Conservation (phyloP, 805 yeast genomes). For the Schizosaccharomyces lindneri region DNA sequence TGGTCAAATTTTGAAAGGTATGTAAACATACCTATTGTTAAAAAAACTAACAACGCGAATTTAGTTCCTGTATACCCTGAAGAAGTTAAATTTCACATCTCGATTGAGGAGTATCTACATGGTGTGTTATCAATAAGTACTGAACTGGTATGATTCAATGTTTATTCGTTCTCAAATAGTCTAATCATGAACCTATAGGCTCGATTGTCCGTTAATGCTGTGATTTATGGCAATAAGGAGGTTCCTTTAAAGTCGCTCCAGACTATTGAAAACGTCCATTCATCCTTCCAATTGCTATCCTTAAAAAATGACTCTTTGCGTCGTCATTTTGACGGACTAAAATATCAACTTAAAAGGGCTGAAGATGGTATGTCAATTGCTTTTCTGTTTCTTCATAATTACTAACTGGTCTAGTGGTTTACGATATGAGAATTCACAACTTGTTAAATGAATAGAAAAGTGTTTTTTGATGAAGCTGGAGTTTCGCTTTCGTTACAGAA, state of each 20-base stretch:
- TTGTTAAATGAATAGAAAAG: background rate
- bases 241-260: constrained; percentile 6
- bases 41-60: too few relatives aligned
- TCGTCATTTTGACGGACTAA: constrained; percentile 11
- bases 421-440: background rate
- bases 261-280: constrained; percentile 11
- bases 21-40: background rate
- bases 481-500: too few relatives aligned
- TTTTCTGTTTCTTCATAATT: background rate
- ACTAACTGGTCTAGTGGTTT: background rate
- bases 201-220: constrained; percentile 12
- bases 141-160: constrained; percentile 7
- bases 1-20: constrained; percentile 3
- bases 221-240: constrained; percentile 7
- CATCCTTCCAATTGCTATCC: constrained; percentile 11
- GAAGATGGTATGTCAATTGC: constrained; percentile 10
- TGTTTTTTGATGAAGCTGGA: background rate
- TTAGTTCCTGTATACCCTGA: constrained; percentile 1
- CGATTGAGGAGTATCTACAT: constrained; percentile 13
- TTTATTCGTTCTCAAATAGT: background rate
- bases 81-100: constrained; percentile 5
- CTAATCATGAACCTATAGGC: constrained; percentile 2
- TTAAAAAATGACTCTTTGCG: constrained; percentile 13
- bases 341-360: constrained; percentile 14
- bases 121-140: constrained; percentile 10